Conservation (phyloP, 345 rosid species). For the Laguncularia racemosa region DNA sequence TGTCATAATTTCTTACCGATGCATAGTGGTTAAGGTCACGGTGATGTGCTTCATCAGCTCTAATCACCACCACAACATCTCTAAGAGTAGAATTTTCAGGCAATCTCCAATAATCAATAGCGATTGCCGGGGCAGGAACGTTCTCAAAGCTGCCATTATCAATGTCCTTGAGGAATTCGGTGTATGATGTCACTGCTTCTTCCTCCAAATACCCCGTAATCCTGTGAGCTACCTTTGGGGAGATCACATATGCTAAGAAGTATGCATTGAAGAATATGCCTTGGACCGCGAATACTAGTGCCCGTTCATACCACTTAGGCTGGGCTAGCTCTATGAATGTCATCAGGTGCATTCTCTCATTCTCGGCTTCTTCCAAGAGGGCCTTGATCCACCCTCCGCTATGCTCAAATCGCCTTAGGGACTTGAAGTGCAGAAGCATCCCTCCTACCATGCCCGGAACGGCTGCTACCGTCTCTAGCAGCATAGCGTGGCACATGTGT, state of each 20-base stretch:
- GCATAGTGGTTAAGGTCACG: slow-evolving; percentile 61
- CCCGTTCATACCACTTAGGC: slow-evolving; percentile 54
- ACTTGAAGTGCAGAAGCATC: slow-evolving; percentile 54
- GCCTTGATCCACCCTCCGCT: slow-evolving; percentile 72
- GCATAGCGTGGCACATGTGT: slow-evolving; percentile 67
- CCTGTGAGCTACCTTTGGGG: slow-evolving; percentile 58
- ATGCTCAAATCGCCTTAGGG: slow-evolving; percentile 48
- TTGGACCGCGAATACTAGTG: slow-evolving; percentile 47
- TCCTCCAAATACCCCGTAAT: slow-evolving; percentile 56
- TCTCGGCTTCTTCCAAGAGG: slow-evolving; percentile 55
- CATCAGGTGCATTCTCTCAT: slow-evolving; percentile 68
- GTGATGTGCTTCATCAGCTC: slow-evolving; percentile 67
- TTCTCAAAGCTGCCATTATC: slow-evolving; percentile 47
- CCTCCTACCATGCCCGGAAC: slow-evolving; percentile 72
- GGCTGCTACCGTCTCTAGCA: slow-evolving; percentile 55
- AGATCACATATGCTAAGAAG: slow-evolving; percentile 35
- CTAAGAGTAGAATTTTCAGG: slow-evolving; percentile 46
- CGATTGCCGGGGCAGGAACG: slow-evolving; percentile 50
- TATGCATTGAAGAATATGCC: slow-evolving; percentile 55
- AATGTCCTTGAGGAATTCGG: slow-evolving; percentile 48
- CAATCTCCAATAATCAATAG: slow-evolving; percentile 59
- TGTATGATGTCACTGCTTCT: slow-evolving; percentile 52
- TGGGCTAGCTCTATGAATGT: slow-evolving; percentile 47
- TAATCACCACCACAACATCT: slow-evolving; percentile 48
- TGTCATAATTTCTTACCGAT: slow-evolving; percentile 25